Evolutionary conservation across 192 early-diverging fungal species (phyloP), one percentile per base, ranked within the genome.

Genomic region (Mycoemilia scoparia): DNA sequence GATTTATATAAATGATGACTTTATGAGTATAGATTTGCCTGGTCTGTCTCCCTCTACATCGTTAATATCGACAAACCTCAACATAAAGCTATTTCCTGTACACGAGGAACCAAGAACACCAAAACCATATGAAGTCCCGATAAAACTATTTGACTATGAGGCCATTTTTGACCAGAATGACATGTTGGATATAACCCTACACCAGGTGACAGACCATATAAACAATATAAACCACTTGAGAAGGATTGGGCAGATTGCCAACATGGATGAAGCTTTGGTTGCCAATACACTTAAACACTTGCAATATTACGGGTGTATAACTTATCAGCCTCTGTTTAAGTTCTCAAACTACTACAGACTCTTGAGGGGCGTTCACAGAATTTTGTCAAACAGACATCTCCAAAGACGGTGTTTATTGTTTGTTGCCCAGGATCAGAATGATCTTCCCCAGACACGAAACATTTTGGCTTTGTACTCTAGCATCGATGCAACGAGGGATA

Each of bases 311-410:
- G 88, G 88, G 5, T 91, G 86, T 41, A 78, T 93, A 17, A 73
- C 70, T 21, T 46, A 96, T 55, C 73, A 83, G 3, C 89, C 96
- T 39, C 76, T 98, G 13, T 96, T 96, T 54, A 84, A 93, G 71
- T 98, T 89, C 47, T 69, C 74, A 40, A 98, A 98, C 45, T 54
- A 91, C 0, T 98, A 98, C 45, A 65, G 70, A 0, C 56, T 81
- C 24, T 73, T 64, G 26, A 51, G 66, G 10, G 61, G 70, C 39
- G 58, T 91, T 15, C 68, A 57, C 34, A 5, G 18, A 4, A 37
- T 12, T 37, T 5, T 15, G 22, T 2, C 23, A 37, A 15, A 37
- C 36, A n/a, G 36, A 25, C 20, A 20, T 12, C 15, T 25, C 13
- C 7, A 25, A 21, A 14, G 36, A 37, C 4, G 23, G 23, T 21